Conservation (phyloP, 2,329 filamentous ascomycete species). For the Botryotinia calthae region DNA sequence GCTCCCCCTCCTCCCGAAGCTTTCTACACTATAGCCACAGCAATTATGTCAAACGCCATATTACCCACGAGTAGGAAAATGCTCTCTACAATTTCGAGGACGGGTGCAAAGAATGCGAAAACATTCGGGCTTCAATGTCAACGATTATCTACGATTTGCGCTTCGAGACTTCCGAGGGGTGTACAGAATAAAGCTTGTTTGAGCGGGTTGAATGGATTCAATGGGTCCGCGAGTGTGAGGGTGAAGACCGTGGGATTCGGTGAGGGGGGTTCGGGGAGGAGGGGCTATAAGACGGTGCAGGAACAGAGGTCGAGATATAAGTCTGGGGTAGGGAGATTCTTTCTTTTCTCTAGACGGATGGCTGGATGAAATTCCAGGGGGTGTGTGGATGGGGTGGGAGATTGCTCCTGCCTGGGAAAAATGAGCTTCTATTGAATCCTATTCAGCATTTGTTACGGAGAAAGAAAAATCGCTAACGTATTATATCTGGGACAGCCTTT, state of each 20-base stretch:
- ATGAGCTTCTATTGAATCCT: not conserved
- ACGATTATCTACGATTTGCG: slow-evolving; percentile 20
- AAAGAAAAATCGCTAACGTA: not conserved
- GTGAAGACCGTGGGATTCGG: not conserved
- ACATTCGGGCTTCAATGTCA: slow-evolving; percentile 22
- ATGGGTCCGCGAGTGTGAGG: not conserved
- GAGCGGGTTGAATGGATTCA: not conserved
- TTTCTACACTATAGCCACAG: not conserved
- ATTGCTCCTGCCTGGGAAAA: not conserved
- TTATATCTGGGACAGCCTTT: slow-evolving; percentile 62
- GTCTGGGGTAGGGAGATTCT: slow-evolving; percentile 33
- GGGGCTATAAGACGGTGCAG: slow-evolving; percentile 37
- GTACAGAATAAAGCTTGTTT: not conserved
- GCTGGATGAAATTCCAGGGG: not conserved
- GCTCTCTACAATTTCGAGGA: not conserved
- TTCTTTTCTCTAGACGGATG: not conserved
- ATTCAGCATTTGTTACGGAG: not conserved
- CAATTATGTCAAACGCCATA: slow-evolving; percentile 4
- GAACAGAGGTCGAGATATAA: slow-evolving; percentile 36
- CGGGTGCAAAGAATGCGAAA: not conserved
- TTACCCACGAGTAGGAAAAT: not conserved
- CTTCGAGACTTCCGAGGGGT: not conserved
- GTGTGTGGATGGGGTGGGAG: not conserved
- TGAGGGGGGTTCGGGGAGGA: not conserved
- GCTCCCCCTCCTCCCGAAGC: not conserved